phyloP scores from a whole-genome alignment of 345 rosid genomes.

The Salix koriyanagi region DNA sequence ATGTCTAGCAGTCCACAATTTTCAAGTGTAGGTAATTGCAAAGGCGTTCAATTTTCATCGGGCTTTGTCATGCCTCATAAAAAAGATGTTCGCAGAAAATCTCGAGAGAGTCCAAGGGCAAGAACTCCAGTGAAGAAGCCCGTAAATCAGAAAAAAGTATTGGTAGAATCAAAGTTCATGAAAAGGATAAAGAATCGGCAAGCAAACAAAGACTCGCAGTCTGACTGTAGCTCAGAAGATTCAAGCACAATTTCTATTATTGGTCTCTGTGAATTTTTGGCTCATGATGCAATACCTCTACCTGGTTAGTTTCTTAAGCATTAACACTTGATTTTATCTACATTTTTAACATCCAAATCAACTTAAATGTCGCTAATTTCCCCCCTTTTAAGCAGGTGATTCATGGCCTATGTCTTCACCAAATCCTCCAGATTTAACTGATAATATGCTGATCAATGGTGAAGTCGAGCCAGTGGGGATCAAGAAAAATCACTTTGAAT shows the following conservation, averaged over 20 bases:
- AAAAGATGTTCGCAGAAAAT: constrained; percentile 9
- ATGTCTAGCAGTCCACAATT: constrained; percentile 3
- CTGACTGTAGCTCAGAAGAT: constrained; percentile 26
- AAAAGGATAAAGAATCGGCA: constrained; percentile 17
- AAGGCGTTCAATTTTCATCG: constrained; percentile 17
- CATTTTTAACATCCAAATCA: background rate
- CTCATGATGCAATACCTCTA: constrained; percentile 19
- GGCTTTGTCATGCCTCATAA: constrained; percentile 10
- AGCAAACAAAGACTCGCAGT: constrained; percentile 12
- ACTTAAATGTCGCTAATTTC: background rate
- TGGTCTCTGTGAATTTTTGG: constrained; percentile 35
- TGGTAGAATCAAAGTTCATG: constrained; percentile 19
- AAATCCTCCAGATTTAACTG: background rate
- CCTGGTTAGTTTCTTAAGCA: constrained; percentile 37
- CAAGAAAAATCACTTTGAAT: constrained; percentile 2
- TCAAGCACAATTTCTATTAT: constrained; percentile 64
- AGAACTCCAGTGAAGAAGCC: constrained; percentile 28
- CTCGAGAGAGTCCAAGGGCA: constrained; percentile 4
- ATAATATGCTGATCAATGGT: background rate
- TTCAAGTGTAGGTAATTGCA: constrained; percentile 19
- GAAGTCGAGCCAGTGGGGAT: background rate
- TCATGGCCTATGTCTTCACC: background rate
- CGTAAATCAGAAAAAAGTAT: constrained; percentile 30
- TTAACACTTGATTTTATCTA: background rate
- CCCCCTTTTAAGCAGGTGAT: background rate